Percentiles rank a stretch among this genome's conserved stretches.
Evolutionary conservation across 805 yeast genomes (phyloP).

Genomic region (Ogataea philodendri): DNA sequence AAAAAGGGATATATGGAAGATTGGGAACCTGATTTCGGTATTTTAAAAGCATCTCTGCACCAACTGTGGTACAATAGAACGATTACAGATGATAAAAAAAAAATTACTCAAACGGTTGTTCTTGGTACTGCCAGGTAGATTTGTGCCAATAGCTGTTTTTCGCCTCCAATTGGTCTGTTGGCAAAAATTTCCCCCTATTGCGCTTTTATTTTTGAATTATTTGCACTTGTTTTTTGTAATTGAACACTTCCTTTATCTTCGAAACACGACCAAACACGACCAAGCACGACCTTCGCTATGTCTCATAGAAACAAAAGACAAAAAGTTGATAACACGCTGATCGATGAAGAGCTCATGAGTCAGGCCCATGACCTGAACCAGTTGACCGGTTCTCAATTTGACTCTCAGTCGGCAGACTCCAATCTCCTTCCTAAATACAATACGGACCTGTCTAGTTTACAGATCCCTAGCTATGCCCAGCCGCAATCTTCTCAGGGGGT

Average conservation of each 20-base stretch:
- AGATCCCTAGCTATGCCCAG: constrained; percentile 17
- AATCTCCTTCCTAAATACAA: constrained; percentile 25
- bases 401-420: constrained; percentile 19
- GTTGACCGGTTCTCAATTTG: constrained; percentile 17
- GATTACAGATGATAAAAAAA: neutral
- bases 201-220: constrained; percentile 6
- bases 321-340: constrained; percentile 24
- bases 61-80: constrained; percentile 2
- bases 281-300: constrained; percentile 16
- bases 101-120: neutral
- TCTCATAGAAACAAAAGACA: constrained; percentile 22
- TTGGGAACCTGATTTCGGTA: neutral
- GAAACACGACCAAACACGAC: constrained; percentile 14
- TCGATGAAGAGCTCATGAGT: constrained; percentile 26
- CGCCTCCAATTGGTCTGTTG: constrained; percentile 3
- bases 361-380: constrained; percentile 22
- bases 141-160: no score
- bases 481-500: constrained; percentile 11
- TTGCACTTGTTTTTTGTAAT: constrained; percentile 17
- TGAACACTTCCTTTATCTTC: constrained; percentile 22
- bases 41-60: constrained; percentile 6
- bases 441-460: constrained; percentile 17
- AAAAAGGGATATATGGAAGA: constrained; percentile 5
- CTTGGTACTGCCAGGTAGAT: no score
- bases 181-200: constrained; percentile 4